Conservation (phyloP, 768 basidiomycete genomes). For the Phlegmacium glaucopus region DNA sequence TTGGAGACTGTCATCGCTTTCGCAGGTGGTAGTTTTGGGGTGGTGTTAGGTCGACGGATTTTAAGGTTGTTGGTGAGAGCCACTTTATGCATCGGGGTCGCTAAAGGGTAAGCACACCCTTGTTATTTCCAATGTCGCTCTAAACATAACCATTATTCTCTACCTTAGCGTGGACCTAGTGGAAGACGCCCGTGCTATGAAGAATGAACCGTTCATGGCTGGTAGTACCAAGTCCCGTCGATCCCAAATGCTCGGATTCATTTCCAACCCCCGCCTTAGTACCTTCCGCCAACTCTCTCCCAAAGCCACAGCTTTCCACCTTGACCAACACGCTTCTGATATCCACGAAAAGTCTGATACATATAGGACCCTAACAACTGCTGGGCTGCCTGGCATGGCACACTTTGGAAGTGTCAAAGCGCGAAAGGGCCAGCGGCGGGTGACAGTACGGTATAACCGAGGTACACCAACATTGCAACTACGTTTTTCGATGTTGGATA, state of each 20-base stretch:
- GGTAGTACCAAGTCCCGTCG: slow-evolving; percentile 23
- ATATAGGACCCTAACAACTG: background rate
- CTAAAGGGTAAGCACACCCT: slow-evolving; percentile 56
- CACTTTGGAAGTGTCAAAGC: slow-evolving; percentile 21
- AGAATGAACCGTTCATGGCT: slow-evolving; percentile 30
- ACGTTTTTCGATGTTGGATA: slow-evolving; percentile 49
- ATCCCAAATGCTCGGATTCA: slow-evolving; percentile 42
- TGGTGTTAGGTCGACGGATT: slow-evolving; percentile 52
- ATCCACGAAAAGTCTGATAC: slow-evolving; percentile 1
- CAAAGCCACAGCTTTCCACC: slow-evolving; percentile 36
- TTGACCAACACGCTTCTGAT: slow-evolving; percentile 23
- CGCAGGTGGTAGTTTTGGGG: slow-evolving; percentile 47
- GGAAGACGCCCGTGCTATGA: slow-evolving; percentile 51
- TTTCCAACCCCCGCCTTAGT: slow-evolving; percentile 53
- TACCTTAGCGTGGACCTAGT: slow-evolving; percentile 44
- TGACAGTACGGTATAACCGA: slow-evolving; percentile 44
- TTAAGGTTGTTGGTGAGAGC: slow-evolving; percentile 53
- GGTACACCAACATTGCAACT: slow-evolving; percentile 52
- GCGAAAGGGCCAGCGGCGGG: slow-evolving; percentile 32
- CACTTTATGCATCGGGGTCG: slow-evolving; percentile 55
- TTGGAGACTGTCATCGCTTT: slow-evolving; percentile 68
- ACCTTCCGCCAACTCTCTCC: slow-evolving; percentile 56
- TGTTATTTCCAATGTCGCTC: background rate
- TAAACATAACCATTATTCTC: background rate
- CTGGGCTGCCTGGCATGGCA: slow-evolving; percentile 16